Base-by-base conservation (phyloP, 352 stramenopile species). In the Globisporangium iwayamae region DNA sequence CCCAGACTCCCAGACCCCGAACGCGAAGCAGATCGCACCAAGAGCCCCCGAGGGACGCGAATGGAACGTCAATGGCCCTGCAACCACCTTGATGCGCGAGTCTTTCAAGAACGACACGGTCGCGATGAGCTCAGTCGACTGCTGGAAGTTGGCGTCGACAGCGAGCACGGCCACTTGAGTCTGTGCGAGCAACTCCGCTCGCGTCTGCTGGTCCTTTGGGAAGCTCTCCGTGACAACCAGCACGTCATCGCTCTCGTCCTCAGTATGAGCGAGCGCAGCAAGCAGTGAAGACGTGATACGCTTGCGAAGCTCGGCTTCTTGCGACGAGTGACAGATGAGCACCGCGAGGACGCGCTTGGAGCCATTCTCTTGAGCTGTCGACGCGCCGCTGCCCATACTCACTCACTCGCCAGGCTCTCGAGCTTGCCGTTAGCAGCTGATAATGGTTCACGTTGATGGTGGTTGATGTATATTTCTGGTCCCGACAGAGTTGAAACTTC, bases 91-190 rank as follows among this genome's bases (percentile, higher is more conserved):
- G 50, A 79, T 82, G 10, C 73, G 57, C 9, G 53, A 72, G 32
- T 84, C 79, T 22, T 88, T 85, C 50, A 85, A 69, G 55, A 76
- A 84, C 43, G 79, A 84, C 41, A 83, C 50, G 13, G 76, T 76
- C 36, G 76, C 73, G 39, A 85, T 70, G 7, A 85, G 60, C 16
- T 62, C 45, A 1, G 65, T 11, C 2, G 65, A 71, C 18, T 63
- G 70, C 56, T 85, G 76, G 51, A 84, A 80, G n/a, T 64, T 47
- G 0, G 62, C 43, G 10, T 83, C 74, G 30, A 88, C 60, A 0
- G 66, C 74, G 0, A 88, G 69, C 22, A 85, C 69, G 4, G 74
- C 75, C 18, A 69, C 65, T 16, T 79, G 56, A 3, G 56, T 62
- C 43, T 52, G 53, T 6, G 52, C 51, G 7, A 88, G 54, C 13